phyloP scores from a whole-genome alignment of 176 grass and related monocot genomes.

The Oropetium thomaeum region DNA sequence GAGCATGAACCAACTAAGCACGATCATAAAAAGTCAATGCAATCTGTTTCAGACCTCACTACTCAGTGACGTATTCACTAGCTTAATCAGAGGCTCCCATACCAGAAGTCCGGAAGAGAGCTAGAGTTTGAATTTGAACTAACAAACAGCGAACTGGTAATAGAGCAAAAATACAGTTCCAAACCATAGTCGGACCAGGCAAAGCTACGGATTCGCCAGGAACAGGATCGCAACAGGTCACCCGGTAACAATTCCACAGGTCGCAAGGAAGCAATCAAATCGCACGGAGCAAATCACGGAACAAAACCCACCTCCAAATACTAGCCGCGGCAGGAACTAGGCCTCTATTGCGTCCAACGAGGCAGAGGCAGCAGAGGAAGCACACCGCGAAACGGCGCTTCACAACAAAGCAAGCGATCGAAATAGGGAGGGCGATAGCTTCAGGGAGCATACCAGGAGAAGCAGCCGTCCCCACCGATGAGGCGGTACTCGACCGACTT shows the following conservation, averaged over 20 bases:
- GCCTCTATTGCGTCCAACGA: not conserved
- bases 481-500: conserved; percentile 76
- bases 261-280: not conserved
- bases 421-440: not conserved
- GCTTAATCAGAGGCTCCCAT: conserved; percentile 4
- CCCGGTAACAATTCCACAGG: not conserved
- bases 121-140: not conserved
- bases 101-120: not conserved
- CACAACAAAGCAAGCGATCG: not conserved
- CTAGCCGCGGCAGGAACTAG: not conserved
- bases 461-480: conserved; percentile 79
- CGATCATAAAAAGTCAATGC: not conserved
- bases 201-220: no score
- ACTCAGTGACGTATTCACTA: not conserved
- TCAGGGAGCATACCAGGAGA: conserved; percentile 59
- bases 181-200: not conserved
- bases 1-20: not conserved
- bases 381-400: not conserved
- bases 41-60: not conserved
- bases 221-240: not conserved
- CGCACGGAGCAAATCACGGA: not conserved
- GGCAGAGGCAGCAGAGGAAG: not conserved
- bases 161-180: not conserved
- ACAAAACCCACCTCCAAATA: not conserved
- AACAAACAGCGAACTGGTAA: not conserved